phyloP scores from a whole-genome alignment of 345 rosid genomes.

The Theobroma cacao region DNA sequence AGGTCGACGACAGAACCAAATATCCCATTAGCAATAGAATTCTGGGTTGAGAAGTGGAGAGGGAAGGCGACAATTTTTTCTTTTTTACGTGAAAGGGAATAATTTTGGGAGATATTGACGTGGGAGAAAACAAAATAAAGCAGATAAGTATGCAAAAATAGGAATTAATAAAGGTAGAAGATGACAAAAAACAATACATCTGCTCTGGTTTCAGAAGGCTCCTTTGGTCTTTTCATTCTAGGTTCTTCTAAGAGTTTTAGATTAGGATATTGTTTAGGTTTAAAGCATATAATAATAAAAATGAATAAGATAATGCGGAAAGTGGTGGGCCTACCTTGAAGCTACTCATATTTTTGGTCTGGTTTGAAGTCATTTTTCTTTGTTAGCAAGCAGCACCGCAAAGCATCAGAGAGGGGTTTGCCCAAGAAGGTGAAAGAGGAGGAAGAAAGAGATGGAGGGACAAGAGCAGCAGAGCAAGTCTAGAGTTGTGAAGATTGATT shows the following conservation, averaged over 20 bases:
- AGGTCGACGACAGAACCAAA: not conserved
- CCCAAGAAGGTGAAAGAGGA: not conserved
- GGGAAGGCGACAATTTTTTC: no score
- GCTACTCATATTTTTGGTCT: not conserved
- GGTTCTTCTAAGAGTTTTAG: not conserved
- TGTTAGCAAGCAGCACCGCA: not conserved
- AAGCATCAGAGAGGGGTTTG: not conserved
- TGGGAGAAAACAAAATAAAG: no score
- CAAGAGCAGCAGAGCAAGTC: slow-evolving; percentile 48
- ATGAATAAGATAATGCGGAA: not conserved
- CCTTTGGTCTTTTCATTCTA: not conserved
- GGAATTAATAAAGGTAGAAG: no score
- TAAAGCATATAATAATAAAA: no score
- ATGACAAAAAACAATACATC: not conserved
- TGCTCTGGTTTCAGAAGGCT: not conserved
- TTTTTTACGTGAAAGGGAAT: not conserved
- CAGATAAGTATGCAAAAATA: no score
- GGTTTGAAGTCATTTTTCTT: not conserved
- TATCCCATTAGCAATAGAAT: not conserved
- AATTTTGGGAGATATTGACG: not conserved
- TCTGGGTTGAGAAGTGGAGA: not conserved
- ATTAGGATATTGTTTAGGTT: no score
- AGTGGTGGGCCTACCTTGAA: slow-evolving; percentile 9
- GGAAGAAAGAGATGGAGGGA: slow-evolving; percentile 30
- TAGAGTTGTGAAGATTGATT: slow-evolving; percentile 58